These are phyloP conservation scores for Lasiosphaeria miniovina DNA, from an alignment of 495 filamentous ascomycete genomes.

Conservation along the genomic window DNA sequence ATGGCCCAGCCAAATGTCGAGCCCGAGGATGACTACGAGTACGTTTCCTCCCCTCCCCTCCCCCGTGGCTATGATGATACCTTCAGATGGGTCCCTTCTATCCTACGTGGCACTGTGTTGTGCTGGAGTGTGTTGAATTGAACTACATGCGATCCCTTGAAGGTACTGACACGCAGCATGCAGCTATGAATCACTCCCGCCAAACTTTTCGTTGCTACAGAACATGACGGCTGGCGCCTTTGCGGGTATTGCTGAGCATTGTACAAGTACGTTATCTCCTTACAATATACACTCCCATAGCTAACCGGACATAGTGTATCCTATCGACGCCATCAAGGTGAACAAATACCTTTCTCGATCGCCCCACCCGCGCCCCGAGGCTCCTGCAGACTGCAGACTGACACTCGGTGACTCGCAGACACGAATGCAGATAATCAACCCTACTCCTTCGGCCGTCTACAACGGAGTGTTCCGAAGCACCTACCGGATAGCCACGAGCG, in stretches of 20 bases:
- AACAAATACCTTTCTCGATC: constrained; percentile 23
- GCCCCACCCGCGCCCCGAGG: constrained; percentile 3
- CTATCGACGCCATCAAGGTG: constrained; percentile 97
- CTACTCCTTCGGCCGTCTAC: constrained; percentile 80
- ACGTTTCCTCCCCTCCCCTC: constrained; percentile 25
- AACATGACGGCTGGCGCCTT: constrained; percentile 96
- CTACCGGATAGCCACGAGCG: constrained; percentile 81
- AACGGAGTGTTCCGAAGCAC: constrained; percentile 89
- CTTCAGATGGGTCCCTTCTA: too few species aligned
- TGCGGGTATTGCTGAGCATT: constrained; percentile 75
- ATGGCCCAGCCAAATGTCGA: constrained; percentile 59
- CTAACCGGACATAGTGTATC: constrained; percentile 87
- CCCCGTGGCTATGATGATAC: too few species aligned
- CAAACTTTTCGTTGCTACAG: constrained; percentile 57
- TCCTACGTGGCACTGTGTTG: too few species aligned
- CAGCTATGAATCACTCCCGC: constrained; percentile 59
- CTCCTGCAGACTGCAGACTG: constrained; percentile 18
- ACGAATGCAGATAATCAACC: constrained; percentile 94
- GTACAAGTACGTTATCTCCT: constrained; percentile 52
- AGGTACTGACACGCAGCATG: not conserved
- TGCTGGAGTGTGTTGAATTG: not conserved
- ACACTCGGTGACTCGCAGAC: constrained; percentile 57
- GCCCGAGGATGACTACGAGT: constrained; percentile 57
- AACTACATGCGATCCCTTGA: constrained; percentile 8
- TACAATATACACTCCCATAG: not conserved